These are phyloP conservation scores for Lichenothelia convexa DNA, from an alignment of 495 filamentous ascomycete genomes.

Conservation along the genomic window DNA sequence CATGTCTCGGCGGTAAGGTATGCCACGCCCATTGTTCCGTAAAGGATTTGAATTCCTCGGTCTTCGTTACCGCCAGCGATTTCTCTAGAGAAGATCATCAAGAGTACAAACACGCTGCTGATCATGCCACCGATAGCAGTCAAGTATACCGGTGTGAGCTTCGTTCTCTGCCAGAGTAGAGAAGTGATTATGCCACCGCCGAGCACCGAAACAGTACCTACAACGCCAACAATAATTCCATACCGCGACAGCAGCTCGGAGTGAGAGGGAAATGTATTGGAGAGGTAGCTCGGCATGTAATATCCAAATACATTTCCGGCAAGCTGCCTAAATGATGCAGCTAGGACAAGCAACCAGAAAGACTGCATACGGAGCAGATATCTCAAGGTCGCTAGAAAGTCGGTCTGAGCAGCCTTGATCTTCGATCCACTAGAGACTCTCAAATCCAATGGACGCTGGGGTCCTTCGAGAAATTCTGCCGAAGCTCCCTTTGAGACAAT, in stretches of 20 bases:
- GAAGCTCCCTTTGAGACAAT: slow-evolving; percentile 1
- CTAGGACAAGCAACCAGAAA: slow-evolving; percentile 18
- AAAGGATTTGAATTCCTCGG: slow-evolving; percentile 13
- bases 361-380: slow-evolving; percentile 16
- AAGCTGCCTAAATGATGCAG: slow-evolving; percentile 13
- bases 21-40: slow-evolving; percentile 16
- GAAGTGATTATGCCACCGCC: slow-evolving; percentile 16
- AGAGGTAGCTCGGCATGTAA: slow-evolving; percentile 19
- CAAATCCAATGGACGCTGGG: too few relatives aligned
- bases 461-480: neutral
- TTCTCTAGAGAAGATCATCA: slow-evolving; percentile 15
- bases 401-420: slow-evolving; percentile 2
- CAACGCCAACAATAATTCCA: slow-evolving; percentile 19
- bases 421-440: too few relatives aligned
- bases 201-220: slow-evolving; percentile 18
- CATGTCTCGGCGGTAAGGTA: slow-evolving; percentile 20
- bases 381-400: slow-evolving; percentile 8
- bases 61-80: slow-evolving; percentile 6
- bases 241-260: slow-evolving; percentile 12
- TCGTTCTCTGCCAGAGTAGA: slow-evolving; percentile 7
- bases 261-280: slow-evolving; percentile 10
- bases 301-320: slow-evolving; percentile 19
- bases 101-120: slow-evolving; percentile 16
- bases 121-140: slow-evolving; percentile 21
- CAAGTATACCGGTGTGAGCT: slow-evolving; percentile 14